phyloP scores from a whole-genome alignment of 2,329 filamentous ascomycete genomes.

The Bipolaris oryzae region DNA sequence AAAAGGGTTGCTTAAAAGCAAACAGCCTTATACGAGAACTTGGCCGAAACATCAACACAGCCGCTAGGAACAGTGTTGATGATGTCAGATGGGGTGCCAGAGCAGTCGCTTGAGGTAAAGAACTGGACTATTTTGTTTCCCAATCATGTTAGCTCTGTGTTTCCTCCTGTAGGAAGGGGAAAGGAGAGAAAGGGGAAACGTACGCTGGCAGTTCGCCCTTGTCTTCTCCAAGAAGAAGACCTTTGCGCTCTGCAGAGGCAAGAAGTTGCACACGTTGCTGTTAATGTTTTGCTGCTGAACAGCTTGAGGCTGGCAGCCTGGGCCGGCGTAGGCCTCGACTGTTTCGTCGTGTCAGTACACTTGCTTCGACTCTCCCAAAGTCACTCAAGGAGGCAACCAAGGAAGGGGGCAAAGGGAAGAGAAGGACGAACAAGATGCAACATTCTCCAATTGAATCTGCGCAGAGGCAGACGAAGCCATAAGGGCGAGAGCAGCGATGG shows the following conservation, averaged over 20 bases:
- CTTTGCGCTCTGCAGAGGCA: slow-evolving; percentile 6
- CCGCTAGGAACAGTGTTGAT: slow-evolving; percentile 8
- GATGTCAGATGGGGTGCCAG: not conserved
- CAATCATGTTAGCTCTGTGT: no score
- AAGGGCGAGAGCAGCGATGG: slow-evolving; percentile 9
- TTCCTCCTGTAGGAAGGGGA: not conserved
- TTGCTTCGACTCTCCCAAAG: no score
- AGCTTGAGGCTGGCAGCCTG: slow-evolving; percentile 1
- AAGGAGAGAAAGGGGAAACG: not conserved
- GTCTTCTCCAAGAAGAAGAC: slow-evolving; percentile 13
- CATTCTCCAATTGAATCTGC: slow-evolving; percentile 8
- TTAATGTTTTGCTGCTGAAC: slow-evolving; percentile 9
- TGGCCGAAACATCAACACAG: slow-evolving; percentile 7
- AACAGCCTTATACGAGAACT: slow-evolving; percentile 8
- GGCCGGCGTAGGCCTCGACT: slow-evolving; percentile 9
- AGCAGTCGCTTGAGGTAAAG: slow-evolving; percentile 1
- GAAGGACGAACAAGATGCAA: slow-evolving; percentile 7
- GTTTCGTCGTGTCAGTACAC: no score
- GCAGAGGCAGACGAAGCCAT: slow-evolving; percentile 9
- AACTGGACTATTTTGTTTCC: slow-evolving; percentile 4
- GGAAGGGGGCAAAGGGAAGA: not conserved
- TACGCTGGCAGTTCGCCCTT: slow-evolving; percentile 8
- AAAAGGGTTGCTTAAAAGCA: not conserved
- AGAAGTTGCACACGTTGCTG: slow-evolving; percentile 6
- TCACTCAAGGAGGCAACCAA: not conserved